These are phyloP conservation scores for Malus orientalis DNA, from an alignment of 306 rosid genomes.

Conservation along the genomic window DNA sequence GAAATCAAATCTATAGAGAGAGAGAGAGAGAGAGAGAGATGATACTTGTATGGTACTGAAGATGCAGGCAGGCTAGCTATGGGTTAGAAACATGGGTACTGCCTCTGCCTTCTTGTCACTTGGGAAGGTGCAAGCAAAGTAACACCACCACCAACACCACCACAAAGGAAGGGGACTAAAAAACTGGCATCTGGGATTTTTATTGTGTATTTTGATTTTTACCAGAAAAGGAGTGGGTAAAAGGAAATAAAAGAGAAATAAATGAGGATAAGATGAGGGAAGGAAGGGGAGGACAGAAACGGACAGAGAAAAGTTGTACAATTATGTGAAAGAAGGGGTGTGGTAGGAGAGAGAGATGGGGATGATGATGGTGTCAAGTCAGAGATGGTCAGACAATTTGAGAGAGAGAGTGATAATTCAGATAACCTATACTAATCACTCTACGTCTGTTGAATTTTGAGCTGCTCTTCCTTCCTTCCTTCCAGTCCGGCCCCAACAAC, in stretches of 20 bases:
- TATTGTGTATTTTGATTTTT: constrained; percentile 5
- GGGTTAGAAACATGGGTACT: constrained; percentile 2
- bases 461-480: background rate
- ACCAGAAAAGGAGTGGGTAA: constrained; percentile 24
- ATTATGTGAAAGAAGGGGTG: constrained; percentile 25
- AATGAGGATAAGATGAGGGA: constrained; percentile 27
- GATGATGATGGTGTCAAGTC: constrained; percentile 34
- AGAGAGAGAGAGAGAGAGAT: constrained; percentile 14
- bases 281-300: constrained; percentile 15
- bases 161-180: constrained; percentile 9
- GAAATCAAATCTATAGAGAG: constrained; percentile 11
- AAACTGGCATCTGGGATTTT: constrained; percentile 14
- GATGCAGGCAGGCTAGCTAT: constrained; percentile 4
- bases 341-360: background rate
- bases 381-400: constrained; percentile 3
- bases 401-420: background rate
- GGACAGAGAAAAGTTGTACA: background rate
- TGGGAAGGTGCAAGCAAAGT: constrained; percentile 1
- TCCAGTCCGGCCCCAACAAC: background rate
- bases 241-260: constrained; percentile 28
- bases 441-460: constrained; percentile 22
- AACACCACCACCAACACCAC: constrained; percentile 18
- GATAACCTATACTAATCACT: background rate
- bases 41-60: constrained; percentile 26
- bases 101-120: background rate